phyloP scores from a whole-genome alignment of 805 yeast species.

The Candida michaelii region DNA sequence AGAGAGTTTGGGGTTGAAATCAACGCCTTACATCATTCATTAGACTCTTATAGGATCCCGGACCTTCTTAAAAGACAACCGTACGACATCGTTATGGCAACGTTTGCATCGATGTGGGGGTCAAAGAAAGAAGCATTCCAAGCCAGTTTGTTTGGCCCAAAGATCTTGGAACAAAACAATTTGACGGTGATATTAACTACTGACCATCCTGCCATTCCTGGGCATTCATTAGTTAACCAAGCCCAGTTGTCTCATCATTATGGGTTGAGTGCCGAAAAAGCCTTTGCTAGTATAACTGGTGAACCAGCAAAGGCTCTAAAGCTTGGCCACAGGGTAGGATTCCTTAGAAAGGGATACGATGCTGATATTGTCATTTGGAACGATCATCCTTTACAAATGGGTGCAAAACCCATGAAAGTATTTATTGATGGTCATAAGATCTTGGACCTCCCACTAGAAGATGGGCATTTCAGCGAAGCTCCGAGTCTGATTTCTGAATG shows the following conservation, averaged over 20 bases:
- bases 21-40: conserved; percentile 10
- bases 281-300: conserved; percentile 11
- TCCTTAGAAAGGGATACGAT: conserved; percentile 8
- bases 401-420: conserved; percentile 10
- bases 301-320: conserved; percentile 7
- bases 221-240: conserved; percentile 7
- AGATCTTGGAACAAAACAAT: conserved; percentile 6
- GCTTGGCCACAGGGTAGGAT: conserved; percentile 8
- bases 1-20: conserved; percentile 10
- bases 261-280: conserved; percentile 5
- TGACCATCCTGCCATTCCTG: conserved; percentile 10
- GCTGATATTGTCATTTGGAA: conserved; percentile 11
- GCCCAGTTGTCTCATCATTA: conserved; percentile 9
- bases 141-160: conserved; percentile 6
- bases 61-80: conserved; percentile 9
- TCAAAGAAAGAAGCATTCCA: conserved; percentile 10
- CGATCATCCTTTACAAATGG: conserved; percentile 9
- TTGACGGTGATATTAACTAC: conserved; percentile 7
- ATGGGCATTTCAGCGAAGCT: not conserved
- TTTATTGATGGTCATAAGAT: conserved; percentile 6
- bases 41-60: conserved; percentile 10
- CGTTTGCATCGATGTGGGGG: conserved; percentile 11
- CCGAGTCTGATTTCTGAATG: not conserved
- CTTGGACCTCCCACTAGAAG: not conserved
- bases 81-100: conserved; percentile 8